A percentile compares a stretch with the other conserved stretches of the same genome.
Evolutionary conservation across 2,329 filamentous ascomycete genomes (phyloP).

Genomic region (Drechslerella coelobrocha): DNA sequence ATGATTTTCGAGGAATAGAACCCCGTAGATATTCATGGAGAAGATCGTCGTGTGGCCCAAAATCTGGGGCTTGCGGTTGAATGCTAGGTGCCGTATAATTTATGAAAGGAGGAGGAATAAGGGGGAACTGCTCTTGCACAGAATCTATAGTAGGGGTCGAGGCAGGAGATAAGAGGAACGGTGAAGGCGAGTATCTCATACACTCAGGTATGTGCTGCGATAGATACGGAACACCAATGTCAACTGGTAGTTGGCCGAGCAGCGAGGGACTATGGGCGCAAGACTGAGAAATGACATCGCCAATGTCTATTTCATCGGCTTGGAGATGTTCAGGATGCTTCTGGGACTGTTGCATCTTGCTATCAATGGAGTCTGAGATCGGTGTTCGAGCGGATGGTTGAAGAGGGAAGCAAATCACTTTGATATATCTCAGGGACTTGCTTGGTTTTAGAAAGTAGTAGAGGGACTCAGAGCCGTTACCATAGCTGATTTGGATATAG

Average conservation of each 20-base stretch:
- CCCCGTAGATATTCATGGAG: background rate
- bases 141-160: background rate
- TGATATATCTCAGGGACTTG: background rate
- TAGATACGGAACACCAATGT: slow-evolving; percentile 15
- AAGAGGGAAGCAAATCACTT: background rate
- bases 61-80: slow-evolving; percentile 7
- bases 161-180: slow-evolving; percentile 14
- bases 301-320: slow-evolving; percentile 12
- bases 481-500: background rate
- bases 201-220: background rate
- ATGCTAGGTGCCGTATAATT: background rate
- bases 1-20: background rate
- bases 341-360: slow-evolving; percentile 18
- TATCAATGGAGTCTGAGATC: background rate
- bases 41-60: slow-evolving; percentile 1
- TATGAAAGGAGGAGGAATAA: background rate
- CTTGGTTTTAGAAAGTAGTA: background rate
- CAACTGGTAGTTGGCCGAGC: slow-evolving; percentile 6
- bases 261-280: slow-evolving; percentile 23
- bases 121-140: background rate
- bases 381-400: background rate
- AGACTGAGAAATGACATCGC: slow-evolving; percentile 8
- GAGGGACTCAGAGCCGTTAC: background rate
- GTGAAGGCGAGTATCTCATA: slow-evolving; percentile 33
- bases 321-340: background rate